A percentile compares a stretch with the other conserved stretches of the same genome.
phyloP scores from a whole-genome alignment of 106 monocot genomes.

The Allium fistulosum region DNA sequence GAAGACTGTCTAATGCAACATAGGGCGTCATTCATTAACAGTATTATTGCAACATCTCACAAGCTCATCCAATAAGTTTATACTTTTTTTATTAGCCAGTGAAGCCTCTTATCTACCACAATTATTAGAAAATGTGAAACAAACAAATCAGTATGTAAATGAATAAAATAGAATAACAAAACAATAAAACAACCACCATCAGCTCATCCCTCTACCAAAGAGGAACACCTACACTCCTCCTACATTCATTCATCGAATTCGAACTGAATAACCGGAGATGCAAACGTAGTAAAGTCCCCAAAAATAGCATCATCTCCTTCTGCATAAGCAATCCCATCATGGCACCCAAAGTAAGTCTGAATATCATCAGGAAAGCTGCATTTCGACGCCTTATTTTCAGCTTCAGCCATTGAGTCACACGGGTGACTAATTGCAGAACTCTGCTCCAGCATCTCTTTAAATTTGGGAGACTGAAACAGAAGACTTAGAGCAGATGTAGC shows the following conservation, averaged over 20 bases:
- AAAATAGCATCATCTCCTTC: slow-evolving; percentile 48
- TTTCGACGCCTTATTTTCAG: slow-evolving; percentile 12
- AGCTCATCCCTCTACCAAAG: not conserved
- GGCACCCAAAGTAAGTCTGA: slow-evolving; percentile 53
- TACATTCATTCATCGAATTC: slow-evolving; percentile 34
- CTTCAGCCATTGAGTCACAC: slow-evolving; percentile 7
- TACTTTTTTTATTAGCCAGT: too few species aligned
- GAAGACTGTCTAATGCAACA: too few species aligned
- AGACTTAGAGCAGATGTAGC: slow-evolving; percentile 25
- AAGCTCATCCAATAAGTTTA: too few species aligned
- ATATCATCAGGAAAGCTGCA: slow-evolving; percentile 57
- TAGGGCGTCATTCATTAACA: too few species aligned
- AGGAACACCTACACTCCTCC: not conserved
- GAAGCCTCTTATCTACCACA: too few species aligned
- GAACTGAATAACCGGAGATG: slow-evolving; percentile 40
- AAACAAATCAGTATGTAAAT: too few species aligned
- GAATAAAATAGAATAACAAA: too few species aligned
- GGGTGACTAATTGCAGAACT: slow-evolving; percentile 6
- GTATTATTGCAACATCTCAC: too few species aligned
- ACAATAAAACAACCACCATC: not conserved
- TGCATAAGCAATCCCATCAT: slow-evolving; percentile 4
- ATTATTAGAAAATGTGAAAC: too few species aligned
- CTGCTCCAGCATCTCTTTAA: slow-evolving; percentile 40
- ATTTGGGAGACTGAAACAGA: slow-evolving; percentile 34
- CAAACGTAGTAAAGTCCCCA: slow-evolving; percentile 38